Evolutionary conservation across 2,329 filamentous ascomycete species (phyloP).

Genomic region (Alternaria longipes): DNA sequence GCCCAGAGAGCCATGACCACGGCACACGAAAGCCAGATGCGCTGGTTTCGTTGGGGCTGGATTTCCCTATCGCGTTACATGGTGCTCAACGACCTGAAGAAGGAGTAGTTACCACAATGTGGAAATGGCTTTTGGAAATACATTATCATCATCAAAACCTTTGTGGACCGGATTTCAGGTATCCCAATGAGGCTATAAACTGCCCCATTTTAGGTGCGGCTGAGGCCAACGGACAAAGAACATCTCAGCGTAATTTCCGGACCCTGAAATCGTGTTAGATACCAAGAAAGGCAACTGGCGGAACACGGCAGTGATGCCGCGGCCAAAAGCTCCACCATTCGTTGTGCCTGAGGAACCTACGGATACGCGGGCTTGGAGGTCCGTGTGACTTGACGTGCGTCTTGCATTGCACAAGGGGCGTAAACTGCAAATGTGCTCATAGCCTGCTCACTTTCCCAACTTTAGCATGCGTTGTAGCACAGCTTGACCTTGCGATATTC

Average conservation of each 20-base stretch:
- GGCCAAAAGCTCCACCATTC: conserved; percentile 11
- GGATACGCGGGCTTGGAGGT: conserved; percentile 16
- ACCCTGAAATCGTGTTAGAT: conserved; percentile 1
- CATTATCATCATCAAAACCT: neutral
- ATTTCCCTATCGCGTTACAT: conserved; percentile 92
- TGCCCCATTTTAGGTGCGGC: neutral
- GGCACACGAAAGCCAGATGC: conserved; percentile 95
- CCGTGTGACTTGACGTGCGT: conserved; percentile 23
- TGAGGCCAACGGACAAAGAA: conserved; percentile 6
- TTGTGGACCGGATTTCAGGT: neutral
- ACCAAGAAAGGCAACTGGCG: conserved; percentile 22
- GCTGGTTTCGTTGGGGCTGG: conserved; percentile 98
- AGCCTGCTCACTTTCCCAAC: conserved; percentile 8
- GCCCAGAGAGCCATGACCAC: conserved; percentile 88
- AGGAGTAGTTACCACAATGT: conserved; percentile 57
- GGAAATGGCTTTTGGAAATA: neutral
- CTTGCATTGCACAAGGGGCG: conserved; percentile 10
- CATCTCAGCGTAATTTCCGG: conserved; percentile 4
- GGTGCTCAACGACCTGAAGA: conserved; percentile 87
- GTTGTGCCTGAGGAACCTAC: neutral
- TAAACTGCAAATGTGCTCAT: conserved; percentile 10
- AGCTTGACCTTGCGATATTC: neutral
- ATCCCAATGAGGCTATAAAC: conserved; percentile 1
- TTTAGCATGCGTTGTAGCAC: neutral
- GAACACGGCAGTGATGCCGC: conserved; percentile 20